Evolutionary conservation across 1,284 basidiomycete species (phyloP).

Genomic region (Fistulinella cinereoalba): DNA sequence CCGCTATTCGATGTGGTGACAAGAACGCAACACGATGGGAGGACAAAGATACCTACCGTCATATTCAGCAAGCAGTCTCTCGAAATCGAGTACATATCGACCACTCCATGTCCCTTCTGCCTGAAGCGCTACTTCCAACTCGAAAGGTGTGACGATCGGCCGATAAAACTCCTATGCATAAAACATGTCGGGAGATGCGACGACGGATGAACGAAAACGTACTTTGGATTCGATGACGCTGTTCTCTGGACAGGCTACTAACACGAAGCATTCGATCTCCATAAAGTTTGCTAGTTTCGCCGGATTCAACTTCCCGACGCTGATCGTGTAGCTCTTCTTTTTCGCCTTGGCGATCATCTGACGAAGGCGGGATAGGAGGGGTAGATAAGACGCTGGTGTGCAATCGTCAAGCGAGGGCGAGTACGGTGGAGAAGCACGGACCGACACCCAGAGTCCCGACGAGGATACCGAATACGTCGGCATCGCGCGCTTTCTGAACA

Average conservation of each 20-base stretch:
- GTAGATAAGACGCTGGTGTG: constrained; percentile 73
- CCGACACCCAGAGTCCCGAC: constrained; percentile 95
- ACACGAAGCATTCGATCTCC: constrained; percentile 96
- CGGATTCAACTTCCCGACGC: constrained; percentile 93
- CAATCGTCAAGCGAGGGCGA: neutral
- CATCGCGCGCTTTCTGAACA: constrained; percentile 85
- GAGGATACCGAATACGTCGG: constrained; percentile 92
- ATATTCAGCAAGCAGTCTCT: constrained; percentile 53
- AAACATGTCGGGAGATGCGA: too few relatives aligned
- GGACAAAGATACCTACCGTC: constrained; percentile 14
- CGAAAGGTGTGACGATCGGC: constrained; percentile 94
- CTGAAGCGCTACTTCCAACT: constrained; percentile 81
- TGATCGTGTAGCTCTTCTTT: constrained; percentile 93
- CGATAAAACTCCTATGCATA: constrained; percentile 75
- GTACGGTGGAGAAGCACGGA: too few relatives aligned
- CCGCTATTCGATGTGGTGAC: constrained; percentile 11
- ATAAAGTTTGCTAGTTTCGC: constrained; percentile 95
- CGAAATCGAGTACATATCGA: constrained; percentile 81
- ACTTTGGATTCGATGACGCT: constrained; percentile 85
- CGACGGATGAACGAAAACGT: constrained; percentile 2
- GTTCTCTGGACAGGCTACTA: constrained; percentile 94
- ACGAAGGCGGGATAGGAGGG: constrained; percentile 76
- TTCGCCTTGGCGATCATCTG: constrained; percentile 57
- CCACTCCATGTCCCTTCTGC: constrained; percentile 73
- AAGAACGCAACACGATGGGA: neutral